These are phyloP conservation scores for Aspergillus pseudoterreus DNA, from an alignment of 2,329 filamentous ascomycete species.

Conservation along the genomic window DNA sequence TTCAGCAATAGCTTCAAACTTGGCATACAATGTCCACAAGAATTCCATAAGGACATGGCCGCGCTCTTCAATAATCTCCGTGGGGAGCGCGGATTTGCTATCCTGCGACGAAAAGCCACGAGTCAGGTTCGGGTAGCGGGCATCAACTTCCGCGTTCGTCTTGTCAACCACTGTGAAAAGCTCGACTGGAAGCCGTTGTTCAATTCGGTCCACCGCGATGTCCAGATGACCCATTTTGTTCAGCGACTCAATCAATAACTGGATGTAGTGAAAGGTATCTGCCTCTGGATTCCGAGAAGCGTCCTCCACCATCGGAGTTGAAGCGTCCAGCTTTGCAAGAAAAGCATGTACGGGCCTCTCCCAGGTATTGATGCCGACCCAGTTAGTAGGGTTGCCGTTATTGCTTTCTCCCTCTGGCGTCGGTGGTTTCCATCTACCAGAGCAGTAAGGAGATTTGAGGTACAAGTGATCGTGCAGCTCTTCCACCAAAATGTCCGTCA, in stretches of 20 bases:
- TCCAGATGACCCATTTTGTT: slow-evolving; percentile 87
- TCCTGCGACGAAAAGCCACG: slow-evolving; percentile 46
- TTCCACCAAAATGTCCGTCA: slow-evolving; percentile 95
- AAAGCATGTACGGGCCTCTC: slow-evolving; percentile 56
- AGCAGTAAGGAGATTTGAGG: slow-evolving; percentile 94
- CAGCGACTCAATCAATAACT: slow-evolving; percentile 79
- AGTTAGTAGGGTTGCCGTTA: slow-evolving; percentile 19
- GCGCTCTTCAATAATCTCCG: slow-evolving; percentile 69
- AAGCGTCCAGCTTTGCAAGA: slow-evolving; percentile 54
- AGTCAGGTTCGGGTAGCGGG: slow-evolving; percentile 81
- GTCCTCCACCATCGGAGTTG: slow-evolving; percentile 69
- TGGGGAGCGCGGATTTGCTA: slow-evolving; percentile 56
- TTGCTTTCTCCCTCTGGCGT: slow-evolving; percentile 31
- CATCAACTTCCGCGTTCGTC: slow-evolving; percentile 89
- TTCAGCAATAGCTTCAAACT: slow-evolving; percentile 96
- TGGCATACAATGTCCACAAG: slow-evolving; percentile 87
- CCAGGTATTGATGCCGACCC: slow-evolving; percentile 39
- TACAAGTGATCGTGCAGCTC: slow-evolving; percentile 97
- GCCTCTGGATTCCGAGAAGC: slow-evolving; percentile 89
- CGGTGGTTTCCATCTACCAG: slow-evolving; percentile 88
- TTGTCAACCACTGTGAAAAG: slow-evolving; percentile 91
- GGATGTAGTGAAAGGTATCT: slow-evolving; percentile 91
- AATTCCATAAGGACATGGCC: slow-evolving; percentile 87
- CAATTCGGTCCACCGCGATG: slow-evolving; percentile 80
- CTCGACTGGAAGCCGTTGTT: slow-evolving; percentile 89